Conservation (phyloP, 352 stramenopile genomes). For the Peronospora destructor region DNA sequence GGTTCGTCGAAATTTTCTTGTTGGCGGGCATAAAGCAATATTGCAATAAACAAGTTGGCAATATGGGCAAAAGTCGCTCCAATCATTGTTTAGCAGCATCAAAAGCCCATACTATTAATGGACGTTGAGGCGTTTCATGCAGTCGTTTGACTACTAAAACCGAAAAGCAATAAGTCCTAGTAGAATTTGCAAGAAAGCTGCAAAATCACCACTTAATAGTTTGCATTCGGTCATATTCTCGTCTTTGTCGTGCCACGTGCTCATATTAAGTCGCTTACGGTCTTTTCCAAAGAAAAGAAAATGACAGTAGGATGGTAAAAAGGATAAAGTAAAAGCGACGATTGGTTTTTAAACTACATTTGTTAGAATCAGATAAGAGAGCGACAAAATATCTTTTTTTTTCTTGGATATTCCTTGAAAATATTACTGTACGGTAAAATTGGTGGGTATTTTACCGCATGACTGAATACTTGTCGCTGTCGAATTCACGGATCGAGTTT, state of each 20-base stretch:
- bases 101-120: conserved; percentile 78
- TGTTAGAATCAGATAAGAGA: background rate
- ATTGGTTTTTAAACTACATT: no score
- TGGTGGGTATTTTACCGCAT: conserved; percentile 19
- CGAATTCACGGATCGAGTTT: conserved; percentile 5
- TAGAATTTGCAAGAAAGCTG: conserved; percentile 63
- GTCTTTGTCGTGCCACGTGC: background rate
- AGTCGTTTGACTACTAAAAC: conserved; percentile 75
- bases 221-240: conserved; percentile 49
- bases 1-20: conserved; percentile 28
- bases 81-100: conserved; percentile 85
- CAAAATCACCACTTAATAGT: conserved; percentile 73
- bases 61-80: conserved; percentile 79
- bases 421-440: no score
- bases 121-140: conserved; percentile 63
- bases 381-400: background rate
- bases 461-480: conserved; percentile 4
- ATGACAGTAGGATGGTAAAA: background rate
- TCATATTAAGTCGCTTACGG: background rate
- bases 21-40: conserved; percentile 74
- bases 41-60: conserved; percentile 81
- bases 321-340: no score
- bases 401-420: no score
- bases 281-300: background rate
- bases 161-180: conserved; percentile 73